Percentiles rank a stretch among this genome's conserved stretches.
Evolutionary conservation across 179 eudicot genomes (phyloP).

Genomic region (Camellia oleifera): DNA sequence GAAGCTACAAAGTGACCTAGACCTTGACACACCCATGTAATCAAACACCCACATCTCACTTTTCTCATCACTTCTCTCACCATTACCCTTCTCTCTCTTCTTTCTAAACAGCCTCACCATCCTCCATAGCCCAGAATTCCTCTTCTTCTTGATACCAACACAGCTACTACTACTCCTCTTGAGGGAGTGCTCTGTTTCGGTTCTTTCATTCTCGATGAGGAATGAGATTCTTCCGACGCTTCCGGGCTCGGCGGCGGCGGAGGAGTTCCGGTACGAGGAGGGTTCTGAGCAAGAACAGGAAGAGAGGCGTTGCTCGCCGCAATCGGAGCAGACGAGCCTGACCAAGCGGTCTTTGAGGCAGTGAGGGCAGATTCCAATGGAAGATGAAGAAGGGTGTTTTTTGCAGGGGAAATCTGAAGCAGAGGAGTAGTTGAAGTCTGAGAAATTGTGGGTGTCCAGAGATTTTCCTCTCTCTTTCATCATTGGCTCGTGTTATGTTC

Average conservation of each 20-base stretch:
- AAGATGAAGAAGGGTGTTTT: slow-evolving; percentile 67
- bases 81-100: slow-evolving; percentile 32
- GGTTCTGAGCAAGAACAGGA: slow-evolving; percentile 67
- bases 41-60: slow-evolving; percentile 45
- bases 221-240: slow-evolving; percentile 67
- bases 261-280: slow-evolving; percentile 43
- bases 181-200: slow-evolving; percentile 18
- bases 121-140: slow-evolving; percentile 46
- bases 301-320: slow-evolving; percentile 69
- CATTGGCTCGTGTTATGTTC: slow-evolving; percentile 20
- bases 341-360: slow-evolving; percentile 65
- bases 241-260: slow-evolving; percentile 37
- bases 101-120: slow-evolving; percentile 63
- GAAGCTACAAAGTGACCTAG: slow-evolving; percentile 72
- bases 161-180: slow-evolving; percentile 62
- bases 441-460: slow-evolving; percentile 29
- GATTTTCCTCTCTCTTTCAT: slow-evolving; percentile 66
- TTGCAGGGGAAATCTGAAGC: slow-evolving; percentile 49
- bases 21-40: slow-evolving; percentile 59
- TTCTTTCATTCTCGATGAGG: slow-evolving; percentile 58
- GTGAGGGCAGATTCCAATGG: slow-evolving; percentile 68
- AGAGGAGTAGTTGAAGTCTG: slow-evolving; percentile 17
- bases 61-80: slow-evolving; percentile 24
- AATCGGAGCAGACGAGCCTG: slow-evolving; percentile 65
- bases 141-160: slow-evolving; percentile 30